Percentiles rank a stretch among this genome's conserved stretches.
phyloP scores from a whole-genome alignment of 768 basidiomycete genomes.

The Suillus placidus region DNA sequence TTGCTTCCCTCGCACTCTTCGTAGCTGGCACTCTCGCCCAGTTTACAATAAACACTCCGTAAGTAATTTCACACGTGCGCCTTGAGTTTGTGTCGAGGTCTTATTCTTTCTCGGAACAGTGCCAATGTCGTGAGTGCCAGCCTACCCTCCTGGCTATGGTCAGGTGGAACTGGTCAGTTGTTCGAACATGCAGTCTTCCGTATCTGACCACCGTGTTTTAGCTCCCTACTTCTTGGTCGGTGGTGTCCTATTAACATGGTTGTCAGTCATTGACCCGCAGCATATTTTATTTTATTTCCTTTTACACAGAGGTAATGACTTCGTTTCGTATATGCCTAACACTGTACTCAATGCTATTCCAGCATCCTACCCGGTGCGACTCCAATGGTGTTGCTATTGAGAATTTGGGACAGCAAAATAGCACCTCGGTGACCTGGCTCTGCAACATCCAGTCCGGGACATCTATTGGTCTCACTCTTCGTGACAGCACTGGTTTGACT shows the following conservation, averaged over 20 bases:
- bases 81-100: neutral
- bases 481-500: constrained; percentile 57
- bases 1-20: constrained; percentile 44
- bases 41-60: constrained; percentile 74
- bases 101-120: constrained; percentile 35
- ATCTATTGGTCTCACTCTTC: constrained; percentile 57
- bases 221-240: constrained; percentile 70
- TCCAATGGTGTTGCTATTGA: constrained; percentile 45
- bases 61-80: constrained; percentile 31
- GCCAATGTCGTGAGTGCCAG: constrained; percentile 53
- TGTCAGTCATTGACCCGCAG: constrained; percentile 1
- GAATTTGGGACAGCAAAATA: constrained; percentile 44
- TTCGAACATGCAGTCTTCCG: neutral
- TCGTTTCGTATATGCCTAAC: neutral
- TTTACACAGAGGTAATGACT: constrained; percentile 41
- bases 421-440: constrained; percentile 54
- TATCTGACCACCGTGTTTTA: constrained; percentile 29
- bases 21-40: constrained; percentile 49
- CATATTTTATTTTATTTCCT: neutral
- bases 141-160: constrained; percentile 57
- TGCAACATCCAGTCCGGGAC: constrained; percentile 57
- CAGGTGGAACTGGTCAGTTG: constrained; percentile 57
- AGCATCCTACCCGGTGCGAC: constrained; percentile 59
- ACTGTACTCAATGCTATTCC: neutral
- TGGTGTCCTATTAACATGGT: constrained; percentile 15